Evolutionary conservation across 2,329 filamentous ascomycete genomes (phyloP), one percentile per base, ranked within the genome.

Genomic region (Diaporthe sp.): DNA sequence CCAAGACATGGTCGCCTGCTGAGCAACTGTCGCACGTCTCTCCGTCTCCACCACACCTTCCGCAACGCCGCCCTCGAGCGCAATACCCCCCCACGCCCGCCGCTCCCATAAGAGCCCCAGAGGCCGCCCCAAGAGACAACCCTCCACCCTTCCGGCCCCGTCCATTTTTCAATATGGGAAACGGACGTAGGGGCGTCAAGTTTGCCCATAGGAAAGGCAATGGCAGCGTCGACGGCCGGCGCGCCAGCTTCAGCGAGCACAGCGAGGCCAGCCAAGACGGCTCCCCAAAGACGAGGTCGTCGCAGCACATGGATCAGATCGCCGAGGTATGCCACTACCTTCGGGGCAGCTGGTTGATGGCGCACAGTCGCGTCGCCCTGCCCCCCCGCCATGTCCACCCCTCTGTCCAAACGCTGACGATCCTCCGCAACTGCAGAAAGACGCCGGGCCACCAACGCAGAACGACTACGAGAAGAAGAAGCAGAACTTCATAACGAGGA

Each of bases 401-500:
- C 58, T 39, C 35, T 7, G n/a, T 44, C 12, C 47, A 53, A 22
- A 15, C 32, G 75, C 77, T 82, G 69, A 81, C 78, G 9, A 63
- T 30, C 35, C 42, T 30, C n/a, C 35, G 5, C 39, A 55, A 5
- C 15, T 17, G 30, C 72, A 89, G 86, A 88, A 87, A 78, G 80
- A 83, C 15, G 80, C 83, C 47, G 79, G 82, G 73, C 83, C 85
- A 59, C 83, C 86, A 75, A 82, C 85, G 75, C 82, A 82, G 70
- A 83, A 84, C 80, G 97, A 98, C 76, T 98, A 97, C 83, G 95
- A 98, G 82, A 98, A 98, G 91, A 99, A 99, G 86, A 98, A 97
- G 87, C 93, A 95, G 84, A 98, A 97, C 83, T 98, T 99, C 87
- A 94, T 98, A 81, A 97, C 95, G 51, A 93, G 97, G 80, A 96